These are phyloP conservation scores for Lichtheimia ramosa DNA, from an alignment of 371 early-diverging fungal genomes.

Conservation along the genomic window DNA sequence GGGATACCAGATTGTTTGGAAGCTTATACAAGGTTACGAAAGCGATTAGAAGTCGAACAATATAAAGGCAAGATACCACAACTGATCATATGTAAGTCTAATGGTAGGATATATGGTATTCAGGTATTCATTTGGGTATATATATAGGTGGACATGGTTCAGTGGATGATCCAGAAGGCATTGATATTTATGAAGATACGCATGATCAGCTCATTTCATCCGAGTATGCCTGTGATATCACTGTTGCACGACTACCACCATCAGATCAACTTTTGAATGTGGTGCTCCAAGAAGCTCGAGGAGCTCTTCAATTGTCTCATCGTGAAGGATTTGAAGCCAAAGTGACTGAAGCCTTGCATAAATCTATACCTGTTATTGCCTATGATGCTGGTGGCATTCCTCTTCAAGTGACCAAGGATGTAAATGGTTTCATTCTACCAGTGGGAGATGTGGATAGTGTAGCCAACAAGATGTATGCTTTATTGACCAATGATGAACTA, in stretches of 20 bases:
- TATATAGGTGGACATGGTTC: constrained; percentile 70
- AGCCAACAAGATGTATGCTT: constrained; percentile 50
- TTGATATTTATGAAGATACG: constrained; percentile 66
- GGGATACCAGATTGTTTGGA: constrained; percentile 79
- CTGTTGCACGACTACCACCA: constrained; percentile 70
- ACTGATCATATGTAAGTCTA: constrained; percentile 62
- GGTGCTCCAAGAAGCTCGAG: constrained; percentile 65
- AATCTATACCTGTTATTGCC: constrained; percentile 63
- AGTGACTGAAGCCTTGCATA: constrained; percentile 76
- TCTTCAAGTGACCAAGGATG: constrained; percentile 70
- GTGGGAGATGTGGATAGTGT: constrained; percentile 64
- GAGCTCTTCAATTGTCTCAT: constrained; percentile 79
- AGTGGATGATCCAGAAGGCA: constrained; percentile 90
- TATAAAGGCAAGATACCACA: constrained; percentile 56
- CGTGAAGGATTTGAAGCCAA: constrained; percentile 91
- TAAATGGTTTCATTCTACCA: constrained; percentile 68
- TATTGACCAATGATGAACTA: constrained; percentile 51
- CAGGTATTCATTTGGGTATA: background rate
- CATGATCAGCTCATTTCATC: constrained; percentile 47
- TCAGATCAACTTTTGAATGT: constrained; percentile 82
- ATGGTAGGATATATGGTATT: background rate
- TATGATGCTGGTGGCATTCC: constrained; percentile 80
- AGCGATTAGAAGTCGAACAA: constrained; percentile 42
- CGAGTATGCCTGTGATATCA: constrained; percentile 56
- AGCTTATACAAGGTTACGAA: constrained; percentile 66